Base-by-base conservation (phyloP, 345 rosid species). In the Salix koriyanagi region DNA sequence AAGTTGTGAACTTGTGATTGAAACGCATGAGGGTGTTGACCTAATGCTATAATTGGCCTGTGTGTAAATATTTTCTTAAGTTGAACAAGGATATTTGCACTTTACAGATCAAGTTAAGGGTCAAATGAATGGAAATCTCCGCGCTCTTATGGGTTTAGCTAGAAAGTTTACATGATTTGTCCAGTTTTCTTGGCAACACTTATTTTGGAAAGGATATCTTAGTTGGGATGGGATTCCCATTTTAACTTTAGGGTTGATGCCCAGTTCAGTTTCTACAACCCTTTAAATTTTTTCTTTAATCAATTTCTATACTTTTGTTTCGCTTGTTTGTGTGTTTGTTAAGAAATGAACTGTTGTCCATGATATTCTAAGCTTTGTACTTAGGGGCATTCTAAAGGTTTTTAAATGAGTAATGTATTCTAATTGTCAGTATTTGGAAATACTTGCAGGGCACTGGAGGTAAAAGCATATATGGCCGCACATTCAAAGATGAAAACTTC, bases 371-470 rank as follows among this genome's bases (percentile, higher is more conserved):
- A 58, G 23, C 69, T 15, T 28, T 48, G 65, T 36, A 15, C 50
- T 44, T 56, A n/a, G 25, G 2, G 67, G 13, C 25, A 25, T 70
- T 72, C 12, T 10, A 23, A 41, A 58, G 28, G 0, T 26, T n/a
- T 56, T n/a, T 3, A 25, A 56, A n/a, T 10, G 23, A 58, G 64
- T 56, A 69, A 41, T 3, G 69, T 65, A 36, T 61, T 65, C 71
- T 79, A 30, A 79, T 79, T 16, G 68, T 77, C 73, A 66, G 65
- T 71, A 76, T 72, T 66, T 79, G 71, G 66, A 80, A 71, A 75
- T 48, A 58, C 44, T 83, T 88, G 83, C 92, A 96, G 99, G 99
- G 99, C 82, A 96, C 98, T 79, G 99, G 99, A 80, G 99, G 99
- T 62, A 96, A 92, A 87, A 96, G 99, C 85, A 89, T 96, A 56